Base-by-base conservation (phyloP, 2,329 filamentous ascomycete species). In the Sporothrix protearum region DNA sequence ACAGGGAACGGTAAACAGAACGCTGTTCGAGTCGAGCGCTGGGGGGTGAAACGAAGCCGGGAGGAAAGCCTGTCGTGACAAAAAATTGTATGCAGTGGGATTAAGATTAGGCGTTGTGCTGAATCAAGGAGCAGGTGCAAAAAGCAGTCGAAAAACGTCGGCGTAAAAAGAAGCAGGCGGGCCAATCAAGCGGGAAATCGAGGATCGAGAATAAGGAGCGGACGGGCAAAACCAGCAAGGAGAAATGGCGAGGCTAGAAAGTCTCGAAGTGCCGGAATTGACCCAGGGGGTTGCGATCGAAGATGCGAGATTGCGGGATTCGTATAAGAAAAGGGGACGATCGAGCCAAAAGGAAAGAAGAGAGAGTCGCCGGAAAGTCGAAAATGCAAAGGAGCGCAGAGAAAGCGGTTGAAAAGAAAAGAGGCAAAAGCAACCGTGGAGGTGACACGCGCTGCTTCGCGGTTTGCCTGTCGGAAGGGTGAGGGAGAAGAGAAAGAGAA, bases 171-270 rank as follows among this genome's bases (percentile, higher is more conserved):
- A 55, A 45, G 42, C 25, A 63, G n/a, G 28, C 10, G 30, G 39
- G 30, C 12, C n/a, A 22, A 59, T 49, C 33, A 30, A 71, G 47
- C 53, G 22, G 53, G 22, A 47, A 57, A 25, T 10, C 28, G 64
- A 61, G n/a, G n/a, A 53, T 49, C 49, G 19, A 68, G 28, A n/a
- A 76, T 74, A 84, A 84, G 83, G 86, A 88, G 85, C 82, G 86
- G 86, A 88, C 86, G 85, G 86, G 79, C 85, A 82, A 87, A 81
- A 85, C 86, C 86, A 88, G 85, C 73, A 66, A 61, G 59, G 55
- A 39, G 28, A 10, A 6, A 16, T 6, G 22, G 47, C 25, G 45
- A 45, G 19, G 47, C 42, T 80, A 82, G 80, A 83, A 85, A 51
- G 83, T 83, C 79, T 80, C 77, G 49, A 25, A 76, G 79, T 71